phyloP scores from a whole-genome alignment of 1,139 yeast species.

The Geotrichum restrictum region DNA sequence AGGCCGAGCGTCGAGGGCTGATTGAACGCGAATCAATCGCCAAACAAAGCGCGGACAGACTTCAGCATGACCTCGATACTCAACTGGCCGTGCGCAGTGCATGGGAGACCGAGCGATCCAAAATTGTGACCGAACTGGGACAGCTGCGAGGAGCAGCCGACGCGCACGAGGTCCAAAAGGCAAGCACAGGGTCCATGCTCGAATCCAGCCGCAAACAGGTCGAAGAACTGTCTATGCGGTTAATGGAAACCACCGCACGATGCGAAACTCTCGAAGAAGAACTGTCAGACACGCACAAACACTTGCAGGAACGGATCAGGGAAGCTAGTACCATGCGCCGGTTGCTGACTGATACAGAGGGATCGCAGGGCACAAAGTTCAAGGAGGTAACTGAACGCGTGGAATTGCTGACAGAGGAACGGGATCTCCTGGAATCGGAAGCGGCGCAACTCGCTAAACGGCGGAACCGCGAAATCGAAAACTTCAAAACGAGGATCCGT shows the following conservation, averaged over 20 bases:
- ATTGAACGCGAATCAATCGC: constrained; percentile 15
- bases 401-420: constrained; percentile 52
- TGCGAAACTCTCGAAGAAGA: constrained; percentile 76
- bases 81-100: constrained; percentile 17
- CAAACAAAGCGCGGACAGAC: constrained; percentile 32
- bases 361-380: constrained; percentile 48
- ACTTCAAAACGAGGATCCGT: constrained; percentile 32
- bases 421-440: constrained; percentile 54
- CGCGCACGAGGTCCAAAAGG: constrained; percentile 27
- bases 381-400: constrained; percentile 47
- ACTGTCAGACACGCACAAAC: constrained; percentile 62
- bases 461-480: constrained; percentile 48
- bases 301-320: constrained; percentile 73
- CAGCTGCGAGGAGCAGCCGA: constrained; percentile 50
- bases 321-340: constrained; percentile 73
- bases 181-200: constrained; percentile 29
- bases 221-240: constrained; percentile 68
- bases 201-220: constrained; percentile 65
- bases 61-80: constrained; percentile 26
- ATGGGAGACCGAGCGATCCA: constrained; percentile 32
- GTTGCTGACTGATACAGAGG: constrained; percentile 64
- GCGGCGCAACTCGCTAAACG: constrained; percentile 48
- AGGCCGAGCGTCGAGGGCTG: constrained; percentile 29
- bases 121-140: constrained; percentile 42
- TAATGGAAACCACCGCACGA: constrained; percentile 58